These are phyloP conservation scores for Phaeosphaeria sp. DNA, from an alignment of 2,329 filamentous ascomycete genomes.

Conservation along the genomic window DNA sequence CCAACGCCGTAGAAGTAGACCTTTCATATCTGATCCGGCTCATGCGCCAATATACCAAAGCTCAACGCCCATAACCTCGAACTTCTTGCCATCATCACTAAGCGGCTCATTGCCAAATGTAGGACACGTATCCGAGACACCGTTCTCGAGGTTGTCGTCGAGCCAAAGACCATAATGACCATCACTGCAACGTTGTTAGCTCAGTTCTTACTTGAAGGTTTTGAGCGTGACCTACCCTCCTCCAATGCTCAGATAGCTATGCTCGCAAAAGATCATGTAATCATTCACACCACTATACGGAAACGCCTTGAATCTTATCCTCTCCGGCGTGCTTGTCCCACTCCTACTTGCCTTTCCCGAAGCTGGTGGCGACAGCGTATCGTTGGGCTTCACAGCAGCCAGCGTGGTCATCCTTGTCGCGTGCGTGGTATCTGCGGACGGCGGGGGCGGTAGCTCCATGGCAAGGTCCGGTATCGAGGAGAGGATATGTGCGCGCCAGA, in stretches of 20 bases:
- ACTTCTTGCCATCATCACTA: conserved; percentile 91
- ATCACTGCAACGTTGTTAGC: conserved; percentile 56
- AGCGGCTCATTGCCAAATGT: conserved; percentile 96
- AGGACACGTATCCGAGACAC: conserved; percentile 81
- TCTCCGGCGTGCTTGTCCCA: conserved; percentile 67
- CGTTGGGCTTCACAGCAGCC: conserved; percentile 26
- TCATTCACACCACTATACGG: conserved; percentile 96
- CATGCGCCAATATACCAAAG: conserved; percentile 82
- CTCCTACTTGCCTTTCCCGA: conserved; percentile 46
- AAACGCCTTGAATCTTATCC: conserved; percentile 95
- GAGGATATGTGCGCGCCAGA: conserved; percentile 78
- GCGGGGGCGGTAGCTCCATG: conserved; percentile 69
- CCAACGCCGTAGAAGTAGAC: conserved; percentile 1
- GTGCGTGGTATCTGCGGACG: conserved; percentile 69
- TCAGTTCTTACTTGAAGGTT: background rate
- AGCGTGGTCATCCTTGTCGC: conserved; percentile 68
- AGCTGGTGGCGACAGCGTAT: conserved; percentile 35
- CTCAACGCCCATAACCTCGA: conserved; percentile 88
- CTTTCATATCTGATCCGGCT: background rate
- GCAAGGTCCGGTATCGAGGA: conserved; percentile 58
- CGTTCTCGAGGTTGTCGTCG: conserved; percentile 81
- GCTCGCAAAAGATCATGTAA: conserved; percentile 93
- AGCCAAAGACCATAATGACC: conserved; percentile 95
- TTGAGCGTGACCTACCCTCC: conserved; percentile 63
- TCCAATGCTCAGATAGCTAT: conserved; percentile 82